Evolutionary conservation across 331 rosid genomes (phyloP).

Genomic region (Arachis monticola): DNA sequence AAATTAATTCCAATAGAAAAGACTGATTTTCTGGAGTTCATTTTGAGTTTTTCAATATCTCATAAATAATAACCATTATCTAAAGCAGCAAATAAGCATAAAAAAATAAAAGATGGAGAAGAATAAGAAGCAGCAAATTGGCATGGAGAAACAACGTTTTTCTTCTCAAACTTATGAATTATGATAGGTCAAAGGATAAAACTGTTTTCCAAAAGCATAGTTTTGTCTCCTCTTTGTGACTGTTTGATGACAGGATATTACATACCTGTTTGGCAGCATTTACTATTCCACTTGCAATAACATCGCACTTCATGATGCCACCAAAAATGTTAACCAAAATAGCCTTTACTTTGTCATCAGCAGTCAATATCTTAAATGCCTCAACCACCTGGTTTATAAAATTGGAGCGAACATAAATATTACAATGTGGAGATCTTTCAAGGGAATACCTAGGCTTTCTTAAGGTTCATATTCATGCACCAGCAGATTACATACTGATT

Average conservation of each 20-base stretch:
- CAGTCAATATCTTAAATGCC: constrained; percentile 95
- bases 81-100: constrained; percentile 2
- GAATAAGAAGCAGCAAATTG: not conserved
- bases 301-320: constrained; percentile 81
- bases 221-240: no score
- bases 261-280: constrained; percentile 64
- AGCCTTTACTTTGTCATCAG: constrained; percentile 96
- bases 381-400: constrained; percentile 77
- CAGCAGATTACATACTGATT: constrained; percentile 18
- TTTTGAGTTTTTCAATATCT: constrained; percentile 4
- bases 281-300: constrained; percentile 60
- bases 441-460: constrained; percentile 14
- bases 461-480: constrained; percentile 21
- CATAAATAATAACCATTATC: constrained; percentile 17
- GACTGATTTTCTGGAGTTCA: constrained; percentile 7
- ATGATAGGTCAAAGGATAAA: constrained; percentile 15
- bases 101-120: not conserved
- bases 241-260: not conserved
- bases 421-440: constrained; percentile 5
- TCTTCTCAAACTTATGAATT: constrained; percentile 1
- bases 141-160: not conserved
- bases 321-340: constrained; percentile 66
- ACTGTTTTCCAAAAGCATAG: constrained; percentile 1
- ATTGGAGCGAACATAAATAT: constrained; percentile 34
- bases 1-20: constrained; percentile 23